Percentiles rank a stretch among this genome's conserved stretches.
phyloP scores from a whole-genome alignment of 1,284 basidiomycete genomes.

The Rhodotorula mucilaginosa region DNA sequence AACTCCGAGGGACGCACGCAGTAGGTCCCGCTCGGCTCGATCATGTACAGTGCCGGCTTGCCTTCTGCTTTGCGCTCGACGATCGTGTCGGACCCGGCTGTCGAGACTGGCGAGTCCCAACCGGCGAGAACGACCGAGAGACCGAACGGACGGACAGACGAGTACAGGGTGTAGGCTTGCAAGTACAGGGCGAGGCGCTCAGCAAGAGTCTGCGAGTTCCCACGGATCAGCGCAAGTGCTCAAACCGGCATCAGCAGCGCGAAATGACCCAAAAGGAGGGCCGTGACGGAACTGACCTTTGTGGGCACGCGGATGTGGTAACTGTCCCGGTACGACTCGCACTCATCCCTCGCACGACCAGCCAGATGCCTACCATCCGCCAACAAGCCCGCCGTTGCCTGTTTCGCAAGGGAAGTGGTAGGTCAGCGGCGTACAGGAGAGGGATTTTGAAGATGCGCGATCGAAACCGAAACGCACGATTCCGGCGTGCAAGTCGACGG shows the following conservation, averaged over 20 bases:
- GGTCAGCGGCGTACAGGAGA: too few species aligned
- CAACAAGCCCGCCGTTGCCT: conserved; percentile 90
- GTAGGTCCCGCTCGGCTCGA: conserved; percentile 93
- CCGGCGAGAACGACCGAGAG: conserved; percentile 87
- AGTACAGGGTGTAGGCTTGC: conserved; percentile 96
- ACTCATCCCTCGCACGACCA: conserved; percentile 81
- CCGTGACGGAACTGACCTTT: conserved; percentile 58
- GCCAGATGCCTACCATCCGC: conserved; percentile 92
- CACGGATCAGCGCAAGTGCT: not conserved
- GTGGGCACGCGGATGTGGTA: conserved; percentile 76
- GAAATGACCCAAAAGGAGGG: too few species aligned
- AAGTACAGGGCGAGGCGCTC: conserved; percentile 84
- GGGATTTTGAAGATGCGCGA: not conserved
- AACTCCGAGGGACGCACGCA: conserved; percentile 59
- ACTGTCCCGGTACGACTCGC: conserved; percentile 68
- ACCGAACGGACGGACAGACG: conserved; percentile 95
- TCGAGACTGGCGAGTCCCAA: conserved; percentile 36
- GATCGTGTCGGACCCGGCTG: conserved; percentile 22
- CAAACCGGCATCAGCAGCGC: too few species aligned
- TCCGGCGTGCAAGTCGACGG: conserved; percentile 88
- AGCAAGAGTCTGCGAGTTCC: conserved; percentile 63
- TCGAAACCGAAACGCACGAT: conserved; percentile 57
- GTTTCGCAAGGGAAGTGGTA: not conserved
- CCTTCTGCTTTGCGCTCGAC: conserved; percentile 75
- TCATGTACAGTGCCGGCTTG: conserved; percentile 74